These are phyloP conservation scores for Scortechinia acanthostroma DNA, from an alignment of 2,329 filamentous ascomycete species.

Conservation along the genomic window DNA sequence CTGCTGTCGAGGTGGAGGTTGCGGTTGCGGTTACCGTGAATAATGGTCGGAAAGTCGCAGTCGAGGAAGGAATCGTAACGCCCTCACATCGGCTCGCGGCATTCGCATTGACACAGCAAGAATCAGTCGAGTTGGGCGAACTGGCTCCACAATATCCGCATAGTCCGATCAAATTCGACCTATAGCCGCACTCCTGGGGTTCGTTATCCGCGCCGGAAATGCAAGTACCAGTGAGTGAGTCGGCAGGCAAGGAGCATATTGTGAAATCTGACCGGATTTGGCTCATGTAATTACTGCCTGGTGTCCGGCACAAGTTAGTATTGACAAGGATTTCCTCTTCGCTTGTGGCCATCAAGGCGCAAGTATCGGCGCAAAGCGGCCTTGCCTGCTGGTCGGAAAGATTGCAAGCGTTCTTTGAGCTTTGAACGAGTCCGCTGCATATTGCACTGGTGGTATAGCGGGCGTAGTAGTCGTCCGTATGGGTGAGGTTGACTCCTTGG, in stretches of 20 bases:
- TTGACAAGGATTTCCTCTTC: constrained; percentile 80
- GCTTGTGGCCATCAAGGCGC: constrained; percentile 78
- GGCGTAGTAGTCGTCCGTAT: constrained; percentile 79
- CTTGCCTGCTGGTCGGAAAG: constrained; percentile 56
- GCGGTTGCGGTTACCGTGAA: constrained; percentile 34
- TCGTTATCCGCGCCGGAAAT: constrained; percentile 75
- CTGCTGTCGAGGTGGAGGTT: constrained; percentile 17
- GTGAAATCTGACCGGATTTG: constrained; percentile 89
- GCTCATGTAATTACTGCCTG: constrained; percentile 56
- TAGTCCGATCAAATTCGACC: constrained; percentile 63
- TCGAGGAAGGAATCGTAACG: constrained; percentile 73
- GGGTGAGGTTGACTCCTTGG: constrained; percentile 65
- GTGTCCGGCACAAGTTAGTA: constrained; percentile 61
- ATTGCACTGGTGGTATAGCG: constrained; percentile 87
- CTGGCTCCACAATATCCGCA: constrained; percentile 81
- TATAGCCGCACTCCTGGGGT: constrained; percentile 78
- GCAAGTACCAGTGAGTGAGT: constrained; percentile 68
- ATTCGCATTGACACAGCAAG: constrained; percentile 81
- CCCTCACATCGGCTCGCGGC: constrained; percentile 67
- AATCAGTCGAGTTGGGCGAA: constrained; percentile 86
- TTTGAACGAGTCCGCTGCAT: constrained; percentile 90
- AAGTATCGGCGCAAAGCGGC: constrained; percentile 83
- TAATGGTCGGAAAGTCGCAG: constrained; percentile 55
- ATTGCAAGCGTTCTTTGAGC: constrained; percentile 66
- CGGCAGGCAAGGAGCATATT: constrained; percentile 76